Percentiles rank a stretch among this genome's conserved stretches.
These are phyloP conservation scores for Tolypocladium amazonense DNA, from an alignment of 2,329 filamentous ascomycete species.

Conservation along the genomic window DNA sequence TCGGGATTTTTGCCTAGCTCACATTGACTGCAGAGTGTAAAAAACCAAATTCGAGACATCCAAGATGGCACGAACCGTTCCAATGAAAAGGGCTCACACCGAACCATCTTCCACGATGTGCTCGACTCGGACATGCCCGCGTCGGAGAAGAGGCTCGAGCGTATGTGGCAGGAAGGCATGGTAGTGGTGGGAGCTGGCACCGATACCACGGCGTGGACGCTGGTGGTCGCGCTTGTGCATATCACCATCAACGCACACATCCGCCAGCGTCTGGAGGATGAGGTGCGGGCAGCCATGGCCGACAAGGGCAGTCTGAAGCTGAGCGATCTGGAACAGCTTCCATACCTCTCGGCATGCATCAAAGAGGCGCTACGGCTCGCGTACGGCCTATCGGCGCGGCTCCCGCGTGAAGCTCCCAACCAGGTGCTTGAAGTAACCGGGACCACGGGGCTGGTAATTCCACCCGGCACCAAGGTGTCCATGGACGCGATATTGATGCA, in stretches of 20 bases:
- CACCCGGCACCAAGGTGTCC: not conserved
- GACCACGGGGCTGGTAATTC: not conserved
- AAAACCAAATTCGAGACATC: not conserved
- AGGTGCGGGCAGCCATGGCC: not conserved
- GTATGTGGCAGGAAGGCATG: not conserved
- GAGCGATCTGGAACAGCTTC: not conserved
- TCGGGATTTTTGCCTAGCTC: not conserved
- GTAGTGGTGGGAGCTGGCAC: not conserved
- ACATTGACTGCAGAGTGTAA: not conserved
- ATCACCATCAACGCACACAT: not conserved
- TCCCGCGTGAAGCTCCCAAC: not conserved
- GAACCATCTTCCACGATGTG: not conserved
- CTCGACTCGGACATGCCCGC: not conserved
- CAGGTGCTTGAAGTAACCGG: not conserved
- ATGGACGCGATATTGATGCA: not conserved
- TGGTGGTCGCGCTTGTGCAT: not conserved
- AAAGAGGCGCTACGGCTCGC: not conserved
- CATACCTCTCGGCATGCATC: not conserved
- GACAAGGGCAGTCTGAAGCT: not conserved
- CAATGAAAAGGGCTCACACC: not conserved
- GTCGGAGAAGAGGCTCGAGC: not conserved
- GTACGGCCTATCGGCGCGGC: not conserved
- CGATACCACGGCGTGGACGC: not conserved
- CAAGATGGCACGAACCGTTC: not conserved
- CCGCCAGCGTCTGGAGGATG: not conserved